Conservation (phyloP, 1,284 basidiomycete genomes). For the Austroboletus niveus region DNA sequence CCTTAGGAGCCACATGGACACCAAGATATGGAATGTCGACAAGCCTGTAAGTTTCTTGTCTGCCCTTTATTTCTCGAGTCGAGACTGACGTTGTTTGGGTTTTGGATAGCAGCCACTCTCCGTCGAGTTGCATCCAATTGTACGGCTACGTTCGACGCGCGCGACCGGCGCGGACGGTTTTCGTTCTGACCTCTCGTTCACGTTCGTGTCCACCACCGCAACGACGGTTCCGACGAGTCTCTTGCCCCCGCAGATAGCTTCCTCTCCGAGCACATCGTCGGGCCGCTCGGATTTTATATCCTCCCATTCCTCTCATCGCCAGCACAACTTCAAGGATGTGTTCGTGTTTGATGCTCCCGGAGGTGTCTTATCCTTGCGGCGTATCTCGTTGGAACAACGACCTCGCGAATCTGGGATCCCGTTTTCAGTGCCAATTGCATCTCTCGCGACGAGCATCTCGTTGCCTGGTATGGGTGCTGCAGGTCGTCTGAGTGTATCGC, state of each 20-base stretch:
- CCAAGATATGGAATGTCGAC: constrained; percentile 53
- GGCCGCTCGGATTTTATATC: constrained; percentile 37
- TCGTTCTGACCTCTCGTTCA: constrained; percentile 50
- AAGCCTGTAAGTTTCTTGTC: constrained; percentile 43
- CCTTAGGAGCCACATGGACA: constrained; percentile 60
- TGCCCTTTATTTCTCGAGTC: neutral
- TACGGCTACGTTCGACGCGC: constrained; percentile 49
- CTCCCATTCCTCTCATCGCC: constrained; percentile 32
- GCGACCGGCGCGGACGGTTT: constrained; percentile 32
- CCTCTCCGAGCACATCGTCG: constrained; percentile 34
- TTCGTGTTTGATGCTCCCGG: constrained; percentile 64
- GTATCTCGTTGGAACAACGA: constrained; percentile 47
- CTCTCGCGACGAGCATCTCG: constrained; percentile 43
- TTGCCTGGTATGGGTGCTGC: constrained; percentile 41
- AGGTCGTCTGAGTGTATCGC: constrained; percentile 30
- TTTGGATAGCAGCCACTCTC: constrained; percentile 47
- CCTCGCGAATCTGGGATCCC: constrained; percentile 30
- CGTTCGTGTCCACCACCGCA: constrained; percentile 46
- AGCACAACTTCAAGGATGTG: constrained; percentile 57
- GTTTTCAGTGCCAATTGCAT: constrained; percentile 34
- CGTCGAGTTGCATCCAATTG: constrained; percentile 55
- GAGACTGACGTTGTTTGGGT: constrained; percentile 4
- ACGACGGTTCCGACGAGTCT: constrained; percentile 39
- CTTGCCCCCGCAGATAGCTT: constrained; percentile 33
- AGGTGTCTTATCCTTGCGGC: constrained; percentile 54